phyloP scores from a whole-genome alignment of 805 yeast genomes.

The Suhomyces tanzawaensis region DNA sequence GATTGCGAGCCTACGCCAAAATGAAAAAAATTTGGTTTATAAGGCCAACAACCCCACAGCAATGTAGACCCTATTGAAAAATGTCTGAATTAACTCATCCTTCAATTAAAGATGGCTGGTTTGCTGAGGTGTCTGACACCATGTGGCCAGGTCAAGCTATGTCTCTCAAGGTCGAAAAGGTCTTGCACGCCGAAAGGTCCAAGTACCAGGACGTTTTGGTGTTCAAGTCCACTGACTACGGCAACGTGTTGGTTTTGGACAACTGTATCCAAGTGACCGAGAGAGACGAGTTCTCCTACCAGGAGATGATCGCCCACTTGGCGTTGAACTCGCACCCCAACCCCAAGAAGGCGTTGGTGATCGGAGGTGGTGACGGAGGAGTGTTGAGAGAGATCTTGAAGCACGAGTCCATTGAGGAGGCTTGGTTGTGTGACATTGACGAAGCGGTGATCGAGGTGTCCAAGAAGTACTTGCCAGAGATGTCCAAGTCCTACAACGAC shows the following conservation, averaged over 20 bases:
- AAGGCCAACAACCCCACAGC: conserved; percentile 1
- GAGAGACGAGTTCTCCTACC: conserved; percentile 96
- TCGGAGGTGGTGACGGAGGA: conserved; percentile 99
- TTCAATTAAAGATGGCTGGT: conserved; percentile 85
- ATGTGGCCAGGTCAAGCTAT: conserved; percentile 99
- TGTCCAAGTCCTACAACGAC: conserved; percentile 80
- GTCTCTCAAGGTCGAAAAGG: conserved; percentile 83
- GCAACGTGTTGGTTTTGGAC: conserved; percentile 92
- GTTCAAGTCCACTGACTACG: conserved; percentile 89
- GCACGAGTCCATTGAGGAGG: conserved; percentile 83
- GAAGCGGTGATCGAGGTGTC: conserved; percentile 87
- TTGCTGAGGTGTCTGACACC: conserved; percentile 89
- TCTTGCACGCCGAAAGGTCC: conserved; percentile 81
- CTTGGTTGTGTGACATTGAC: conserved; percentile 91
- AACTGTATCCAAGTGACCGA: conserved; percentile 96
- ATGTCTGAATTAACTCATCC: conserved; percentile 47
- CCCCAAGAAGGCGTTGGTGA: conserved; percentile 89
- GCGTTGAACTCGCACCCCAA: conserved; percentile 91
- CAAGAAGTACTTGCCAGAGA: conserved; percentile 81
- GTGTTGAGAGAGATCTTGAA: conserved; percentile 92
- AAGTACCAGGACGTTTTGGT: conserved; percentile 91
- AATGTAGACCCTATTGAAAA: too few relatives aligned
- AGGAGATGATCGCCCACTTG: conserved; percentile 96
- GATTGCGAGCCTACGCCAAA: too few relatives aligned
- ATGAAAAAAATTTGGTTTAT: conserved; percentile 9